These are phyloP conservation scores for Kandelia obovata DNA, from an alignment of 345 rosid genomes.

Conservation along the genomic window DNA sequence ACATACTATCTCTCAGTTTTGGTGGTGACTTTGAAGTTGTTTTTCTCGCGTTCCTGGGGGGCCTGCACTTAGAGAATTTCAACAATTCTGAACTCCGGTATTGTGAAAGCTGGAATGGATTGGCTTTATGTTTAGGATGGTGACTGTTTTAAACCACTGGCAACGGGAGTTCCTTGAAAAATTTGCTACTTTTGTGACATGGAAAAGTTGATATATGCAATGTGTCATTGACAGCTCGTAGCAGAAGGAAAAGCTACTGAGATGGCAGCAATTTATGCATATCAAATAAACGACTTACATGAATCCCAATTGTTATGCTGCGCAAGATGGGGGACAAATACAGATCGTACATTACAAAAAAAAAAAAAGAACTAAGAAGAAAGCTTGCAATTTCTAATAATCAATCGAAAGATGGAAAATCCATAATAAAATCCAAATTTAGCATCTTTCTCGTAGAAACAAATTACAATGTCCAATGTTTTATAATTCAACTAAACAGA, in stretches of 20 bases:
- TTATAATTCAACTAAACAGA: no score
- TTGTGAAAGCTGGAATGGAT: background rate
- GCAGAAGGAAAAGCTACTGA: background rate
- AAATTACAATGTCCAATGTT: no score
- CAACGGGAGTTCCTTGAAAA: background rate
- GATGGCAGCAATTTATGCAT: slow-evolving; percentile 28
- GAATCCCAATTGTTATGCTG: slow-evolving; percentile 4
- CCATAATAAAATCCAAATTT: no score
- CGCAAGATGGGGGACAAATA: background rate
- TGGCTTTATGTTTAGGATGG: background rate
- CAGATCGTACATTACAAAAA: background rate
- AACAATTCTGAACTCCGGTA: slow-evolving; percentile 11
- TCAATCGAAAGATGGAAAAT: background rate
- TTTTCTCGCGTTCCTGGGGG: slow-evolving; percentile 36
- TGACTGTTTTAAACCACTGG: background rate
- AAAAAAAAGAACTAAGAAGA: background rate
- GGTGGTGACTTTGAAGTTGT: slow-evolving; percentile 12
- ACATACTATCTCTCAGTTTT: slow-evolving; percentile 7
- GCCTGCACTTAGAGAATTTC: slow-evolving; percentile 47
- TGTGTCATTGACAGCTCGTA: background rate
- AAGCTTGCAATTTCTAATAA: background rate
- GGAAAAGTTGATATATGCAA: no score
- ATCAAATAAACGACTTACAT: slow-evolving; percentile 22
- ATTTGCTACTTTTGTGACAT: background rate
- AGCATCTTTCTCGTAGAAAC: no score